A percentile compares a stretch with the other conserved stretches of the same genome.
Evolutionary conservation across 2,329 filamentous ascomycete genomes (phyloP).

Genomic region (Elsinoe arachidis): DNA sequence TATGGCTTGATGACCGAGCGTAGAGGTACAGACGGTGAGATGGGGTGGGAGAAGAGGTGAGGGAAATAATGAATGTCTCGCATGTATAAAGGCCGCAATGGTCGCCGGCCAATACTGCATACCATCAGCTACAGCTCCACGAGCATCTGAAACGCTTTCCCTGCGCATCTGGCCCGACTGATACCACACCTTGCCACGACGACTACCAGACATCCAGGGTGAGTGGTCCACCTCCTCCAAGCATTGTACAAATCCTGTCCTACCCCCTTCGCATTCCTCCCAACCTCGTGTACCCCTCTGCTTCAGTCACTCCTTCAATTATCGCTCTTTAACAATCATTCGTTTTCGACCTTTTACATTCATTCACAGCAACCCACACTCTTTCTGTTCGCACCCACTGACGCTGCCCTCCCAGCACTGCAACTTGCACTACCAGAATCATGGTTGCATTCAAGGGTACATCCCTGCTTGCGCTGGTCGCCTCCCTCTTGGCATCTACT

Average conservation of each 20-base stretch:
- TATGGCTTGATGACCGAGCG: not conserved
- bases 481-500: slow-evolving; percentile 9
- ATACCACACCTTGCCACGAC: slow-evolving; percentile 5
- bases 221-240: not conserved
- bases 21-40: not conserved
- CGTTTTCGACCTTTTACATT: not conserved
- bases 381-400: not conserved
- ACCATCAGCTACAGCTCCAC: not conserved
- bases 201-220: not conserved
- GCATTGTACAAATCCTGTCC: not conserved
- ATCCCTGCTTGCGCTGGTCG: not conserved
- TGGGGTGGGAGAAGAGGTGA: not conserved
- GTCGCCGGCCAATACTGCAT: slow-evolving; percentile 8
- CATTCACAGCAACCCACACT: not conserved
- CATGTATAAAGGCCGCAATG: slow-evolving; percentile 7
- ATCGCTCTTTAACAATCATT: slow-evolving; percentile 5
- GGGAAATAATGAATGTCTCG: not conserved
- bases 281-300: not conserved
- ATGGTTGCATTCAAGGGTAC: slow-evolving; percentile 11
- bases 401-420: not conserved
- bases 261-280: slow-evolving; percentile 1
- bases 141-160: slow-evolving; percentile 9
- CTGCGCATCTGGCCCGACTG: slow-evolving; percentile 4
- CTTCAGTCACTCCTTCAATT: slow-evolving; percentile 2
- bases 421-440: not conserved